Base-by-base conservation (phyloP, 2,329 filamentous ascomycete species). In the Phyllosticta citrichinensis region DNA sequence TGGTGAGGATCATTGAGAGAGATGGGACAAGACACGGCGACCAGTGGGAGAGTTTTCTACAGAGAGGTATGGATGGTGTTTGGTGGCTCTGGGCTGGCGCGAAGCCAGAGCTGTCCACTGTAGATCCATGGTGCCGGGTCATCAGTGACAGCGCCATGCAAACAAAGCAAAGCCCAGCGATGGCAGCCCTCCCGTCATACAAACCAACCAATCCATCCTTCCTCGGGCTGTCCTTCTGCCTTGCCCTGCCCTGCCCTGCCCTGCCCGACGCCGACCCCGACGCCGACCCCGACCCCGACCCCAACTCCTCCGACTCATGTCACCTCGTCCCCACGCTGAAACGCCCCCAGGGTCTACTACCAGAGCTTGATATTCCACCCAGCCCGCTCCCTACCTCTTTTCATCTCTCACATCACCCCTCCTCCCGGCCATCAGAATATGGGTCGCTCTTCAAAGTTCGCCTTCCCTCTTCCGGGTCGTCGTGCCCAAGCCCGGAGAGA, bases 381-480 rank as follows among this genome's bases (percentile, higher is more conserved):
- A 56, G 58, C 58, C 52, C 24, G 52, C 51, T 60, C 55, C 22
- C 57, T 52, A 55, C 33, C 30, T 52, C 51, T 22, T 11, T 33
- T 30, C 17, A 40, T 50, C 35, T 33, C 47, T 57, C 20, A n/a
- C 19, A 12, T 22, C 35, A 27, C 20, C 61, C 19, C 56, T 53
- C 30, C 9, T 53, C 22, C 47, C 35, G 25, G 22, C 17, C 33
- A 24, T 33, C 53, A 9, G 17, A 27, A 35, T 24, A 62, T 62
- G 61, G 61, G 57, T 33, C 57, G 57, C 17, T 50, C 57, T 51
- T 62, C 67, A 51, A 72, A 71, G 63, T 74, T 74, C 65, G 73
- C 70, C 65, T 75, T 75, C 67, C 69, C 71, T 50, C 62, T 74
- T 14, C 72, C 71, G 20, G 70, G 72, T 24, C 69, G 70, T 56